These are phyloP conservation scores for Raffaelea albimanens DNA, from an alignment of 2,329 filamentous ascomycete genomes.

Conservation along the genomic window DNA sequence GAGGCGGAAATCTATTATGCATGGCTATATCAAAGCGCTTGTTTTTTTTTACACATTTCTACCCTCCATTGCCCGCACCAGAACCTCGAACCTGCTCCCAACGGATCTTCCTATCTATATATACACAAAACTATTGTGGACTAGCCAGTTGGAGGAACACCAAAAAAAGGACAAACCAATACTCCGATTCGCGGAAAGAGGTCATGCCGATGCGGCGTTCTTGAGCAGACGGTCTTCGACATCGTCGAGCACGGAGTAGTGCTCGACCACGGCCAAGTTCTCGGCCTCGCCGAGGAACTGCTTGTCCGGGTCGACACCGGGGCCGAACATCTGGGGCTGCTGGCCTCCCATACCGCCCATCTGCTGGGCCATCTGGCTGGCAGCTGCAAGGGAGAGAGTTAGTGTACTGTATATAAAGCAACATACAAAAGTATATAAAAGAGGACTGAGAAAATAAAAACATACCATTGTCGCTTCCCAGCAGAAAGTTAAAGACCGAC, in stretches of 20 bases:
- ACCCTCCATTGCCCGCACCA: no score
- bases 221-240: conserved; percentile 76
- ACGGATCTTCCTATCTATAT: no score
- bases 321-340: conserved; percentile 69
- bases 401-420: conserved; percentile 5
- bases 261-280: conserved; percentile 90
- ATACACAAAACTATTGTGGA: no score
- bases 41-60: no score
- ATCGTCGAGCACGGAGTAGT: conserved; percentile 82
- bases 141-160: no score
- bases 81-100: no score
- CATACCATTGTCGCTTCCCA: conserved; percentile 92
- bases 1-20: not conserved
- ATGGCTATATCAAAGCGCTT: not conserved
- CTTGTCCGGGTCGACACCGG: conserved; percentile 91
- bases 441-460: conserved; percentile 9
- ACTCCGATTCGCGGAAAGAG: not conserved
- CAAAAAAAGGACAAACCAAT: no score
- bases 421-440: no score
- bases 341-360: conserved; percentile 73
- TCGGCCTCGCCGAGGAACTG: conserved; percentile 87
- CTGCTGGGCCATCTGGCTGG: conserved; percentile 84
- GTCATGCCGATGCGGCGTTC: conserved; percentile 19
- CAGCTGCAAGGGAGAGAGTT: conserved; percentile 45
- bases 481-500: conserved; percentile 92